phyloP scores from a whole-genome alignment of 306 rosid genomes.

The Betula pendula region DNA sequence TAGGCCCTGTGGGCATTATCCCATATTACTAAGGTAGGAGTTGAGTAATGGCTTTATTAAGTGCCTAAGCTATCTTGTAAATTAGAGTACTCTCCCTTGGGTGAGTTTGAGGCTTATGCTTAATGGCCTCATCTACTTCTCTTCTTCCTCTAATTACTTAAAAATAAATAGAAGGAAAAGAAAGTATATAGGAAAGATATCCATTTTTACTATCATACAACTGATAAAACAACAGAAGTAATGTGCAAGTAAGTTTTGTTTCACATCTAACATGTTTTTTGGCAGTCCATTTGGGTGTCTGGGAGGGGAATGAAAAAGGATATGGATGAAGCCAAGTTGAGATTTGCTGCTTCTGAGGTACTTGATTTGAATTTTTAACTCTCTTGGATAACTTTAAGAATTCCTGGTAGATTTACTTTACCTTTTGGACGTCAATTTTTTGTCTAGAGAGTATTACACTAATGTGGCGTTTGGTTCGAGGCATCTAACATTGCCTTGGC shows the following conservation, averaged over 20 bases:
- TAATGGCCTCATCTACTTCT: neutral
- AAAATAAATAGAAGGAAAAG: neutral
- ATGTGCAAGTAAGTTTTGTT: slow-evolving; percentile 22
- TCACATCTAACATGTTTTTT: slow-evolving; percentile 33
- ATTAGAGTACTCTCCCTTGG: neutral
- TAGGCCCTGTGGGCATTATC: neutral
- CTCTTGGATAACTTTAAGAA: neutral
- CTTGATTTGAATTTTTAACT: slow-evolving; percentile 9
- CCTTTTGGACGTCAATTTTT: neutral
- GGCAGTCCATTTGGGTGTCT: slow-evolving; percentile 87
- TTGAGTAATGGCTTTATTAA: neutral
- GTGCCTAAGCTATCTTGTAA: neutral
- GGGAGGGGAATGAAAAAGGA: slow-evolving; percentile 88
- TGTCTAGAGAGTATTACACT: neutral
- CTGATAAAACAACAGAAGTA: neutral
- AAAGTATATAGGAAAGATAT: neutral
- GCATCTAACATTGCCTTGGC: no score
- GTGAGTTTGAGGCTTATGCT: neutral
- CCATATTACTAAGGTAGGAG: neutral
- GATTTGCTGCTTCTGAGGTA: slow-evolving; percentile 95
- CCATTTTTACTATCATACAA: slow-evolving; percentile 7
- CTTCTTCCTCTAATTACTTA: neutral
- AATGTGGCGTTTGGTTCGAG: no score
- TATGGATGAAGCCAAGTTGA: slow-evolving; percentile 88
- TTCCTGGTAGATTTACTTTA: neutral